Base-by-base conservation (phyloP, 1,284 basidiomycete species). In the Ceratorhiza oryzae-sativae region DNA sequence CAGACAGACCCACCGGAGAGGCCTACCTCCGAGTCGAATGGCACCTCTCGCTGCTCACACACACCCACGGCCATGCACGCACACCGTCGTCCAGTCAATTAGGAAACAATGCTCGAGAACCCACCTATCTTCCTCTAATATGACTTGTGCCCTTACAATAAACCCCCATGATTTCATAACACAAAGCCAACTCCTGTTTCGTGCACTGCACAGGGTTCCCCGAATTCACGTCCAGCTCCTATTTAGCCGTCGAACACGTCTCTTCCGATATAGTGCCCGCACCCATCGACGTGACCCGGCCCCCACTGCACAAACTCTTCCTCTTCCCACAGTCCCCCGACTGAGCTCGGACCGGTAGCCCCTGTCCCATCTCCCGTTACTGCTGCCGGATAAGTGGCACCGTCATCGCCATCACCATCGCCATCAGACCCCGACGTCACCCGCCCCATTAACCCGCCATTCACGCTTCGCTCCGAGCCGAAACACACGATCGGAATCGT, bases 311-410 rank as follows among this genome's bases (percentile, higher is more conserved):
- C 20, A 41, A 65, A 65, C 12, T 12, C 48, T 27, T 63, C 61
- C 2, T 51, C 48, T 53, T 49, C 62, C 62, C 62, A 65, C 30
- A 65, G 62, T 65, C 62, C 62, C 25, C 62, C 62, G 62, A 65
- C 62, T 12, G 48, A 49, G 25, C 46, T 65, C 62, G 62, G 62
- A 53, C n/a, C 46, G 20, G n/a, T n/a, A n/a, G n/a, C n/a, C n/a
- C n/a, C n/a, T n/a, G n/a, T n/a, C n/a, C n/a, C n/a, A n/a, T n/a
- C 48, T 23, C n/a, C 62, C n/a, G 9, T 34, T 45, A 10, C 39
- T 45, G 23, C 6, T 45, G 8, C 39, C 60, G 60, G 27, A 53
- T 12, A 12, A 53, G 18, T 45, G 42, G 42, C 42, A 45, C 18
- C 42, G 3, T 45, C n/a, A 25, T 8, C 48, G 48, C 5, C 48